phyloP scores from a whole-genome alignment of 495 filamentous ascomycete genomes.

The Penicillium flavigenum region DNA sequence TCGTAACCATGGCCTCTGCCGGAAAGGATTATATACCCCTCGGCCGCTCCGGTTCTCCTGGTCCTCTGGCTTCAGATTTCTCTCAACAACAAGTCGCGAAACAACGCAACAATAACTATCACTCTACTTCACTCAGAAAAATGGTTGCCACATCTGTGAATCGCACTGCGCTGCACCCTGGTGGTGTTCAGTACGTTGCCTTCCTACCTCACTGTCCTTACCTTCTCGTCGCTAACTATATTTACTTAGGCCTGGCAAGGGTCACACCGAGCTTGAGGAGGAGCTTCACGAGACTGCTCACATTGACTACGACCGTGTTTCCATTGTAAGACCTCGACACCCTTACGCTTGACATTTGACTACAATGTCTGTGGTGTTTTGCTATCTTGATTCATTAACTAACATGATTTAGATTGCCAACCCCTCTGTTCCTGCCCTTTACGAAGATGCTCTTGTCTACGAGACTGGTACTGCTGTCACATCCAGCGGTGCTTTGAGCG shows the following conservation, averaged over 20 bases:
- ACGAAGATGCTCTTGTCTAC: slow-evolving; percentile 99
- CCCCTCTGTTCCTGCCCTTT: slow-evolving; percentile 86
- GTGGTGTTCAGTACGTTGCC: slow-evolving; percentile 80
- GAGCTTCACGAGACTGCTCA: slow-evolving; percentile 97
- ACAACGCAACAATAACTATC: slow-evolving; percentile 63
- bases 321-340: slow-evolving; percentile 66
- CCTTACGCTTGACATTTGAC: slow-evolving; percentile 7
- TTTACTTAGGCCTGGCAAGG: slow-evolving; percentile 64
- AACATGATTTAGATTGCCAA: slow-evolving; percentile 68
- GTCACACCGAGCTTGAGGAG: slow-evolving; percentile 96
- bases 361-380: slow-evolving; percentile 5
- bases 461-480: slow-evolving; percentile 97
- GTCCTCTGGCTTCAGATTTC: slow-evolving; percentile 57
- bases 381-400: slow-evolving; percentile 15
- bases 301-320: slow-evolving; percentile 98
- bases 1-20: slow-evolving; percentile 39
- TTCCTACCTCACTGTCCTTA: slow-evolving; percentile 16
- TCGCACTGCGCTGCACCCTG: slow-evolving; percentile 84
- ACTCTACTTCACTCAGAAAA: slow-evolving; percentile 56
- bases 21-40: slow-evolving; percentile 50
- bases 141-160: slow-evolving; percentile 82
- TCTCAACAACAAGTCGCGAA: slow-evolving; percentile 58
- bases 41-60: slow-evolving; percentile 45
- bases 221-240: slow-evolving; percentile 34
- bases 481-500: slow-evolving; percentile 88